These are phyloP conservation scores for Phialocephala subalpina DNA, from an alignment of 2,329 filamentous ascomycete genomes.

Conservation along the genomic window DNA sequence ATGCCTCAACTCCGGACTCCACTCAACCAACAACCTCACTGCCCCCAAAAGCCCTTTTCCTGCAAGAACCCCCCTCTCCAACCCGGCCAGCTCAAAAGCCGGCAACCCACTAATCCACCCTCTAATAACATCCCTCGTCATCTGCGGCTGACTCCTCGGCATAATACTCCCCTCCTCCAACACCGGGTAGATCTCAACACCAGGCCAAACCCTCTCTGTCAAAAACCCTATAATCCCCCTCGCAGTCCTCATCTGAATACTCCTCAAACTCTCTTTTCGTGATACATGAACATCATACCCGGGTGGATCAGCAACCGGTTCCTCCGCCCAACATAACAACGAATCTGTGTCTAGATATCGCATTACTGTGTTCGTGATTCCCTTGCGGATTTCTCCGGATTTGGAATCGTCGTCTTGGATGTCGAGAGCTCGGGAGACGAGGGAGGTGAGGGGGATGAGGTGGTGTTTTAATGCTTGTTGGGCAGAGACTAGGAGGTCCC, in stretches of 20 bases:
- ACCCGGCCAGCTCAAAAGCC: conserved; percentile 82
- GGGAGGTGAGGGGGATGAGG: conserved; percentile 88
- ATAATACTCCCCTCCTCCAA: conserved; percentile 81
- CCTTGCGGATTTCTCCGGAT: conserved; percentile 58
- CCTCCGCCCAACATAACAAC: conserved; percentile 86
- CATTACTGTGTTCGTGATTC: conserved; percentile 75
- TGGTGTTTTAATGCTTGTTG: conserved; percentile 87
- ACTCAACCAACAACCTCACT: conserved; percentile 81
- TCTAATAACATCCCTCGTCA: conserved; percentile 78
- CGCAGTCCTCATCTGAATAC: conserved; percentile 75
- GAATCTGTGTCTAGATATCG: conserved; percentile 93
- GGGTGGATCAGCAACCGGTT: conserved; percentile 56
- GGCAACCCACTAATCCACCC: conserved; percentile 79
- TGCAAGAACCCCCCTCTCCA: conserved; percentile 85
- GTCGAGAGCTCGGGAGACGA: conserved; percentile 84
- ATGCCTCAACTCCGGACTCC: conserved; percentile 77
- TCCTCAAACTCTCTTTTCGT: conserved; percentile 67
- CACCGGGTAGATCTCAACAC: conserved; percentile 80
- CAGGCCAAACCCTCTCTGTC: conserved; percentile 80
- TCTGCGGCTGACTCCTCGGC: conserved; percentile 74
- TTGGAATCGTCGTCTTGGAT: conserved; percentile 71
- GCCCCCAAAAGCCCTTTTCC: conserved; percentile 87
- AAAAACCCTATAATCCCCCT: conserved; percentile 77
- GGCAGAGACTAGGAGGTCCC: conserved; percentile 84
- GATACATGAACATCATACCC: conserved; percentile 52